A percentile compares a stretch with the other conserved stretches of the same genome.
Evolutionary conservation across 2,329 filamentous ascomycete genomes (phyloP).

Genomic region (Venturia oleaginea): DNA sequence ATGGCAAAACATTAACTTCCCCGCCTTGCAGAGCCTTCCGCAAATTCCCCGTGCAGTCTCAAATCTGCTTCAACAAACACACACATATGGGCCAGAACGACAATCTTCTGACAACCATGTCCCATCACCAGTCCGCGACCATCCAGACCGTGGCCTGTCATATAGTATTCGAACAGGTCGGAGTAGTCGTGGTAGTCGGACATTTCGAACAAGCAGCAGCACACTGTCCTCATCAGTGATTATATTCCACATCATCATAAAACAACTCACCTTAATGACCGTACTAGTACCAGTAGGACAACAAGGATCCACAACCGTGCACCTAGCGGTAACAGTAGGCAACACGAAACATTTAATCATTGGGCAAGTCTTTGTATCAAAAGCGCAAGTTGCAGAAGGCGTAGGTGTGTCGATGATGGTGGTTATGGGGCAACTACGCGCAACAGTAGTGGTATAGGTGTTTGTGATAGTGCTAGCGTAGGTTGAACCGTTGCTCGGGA

Average conservation of each 20-base stretch:
- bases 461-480: neutral
- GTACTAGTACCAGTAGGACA: neutral
- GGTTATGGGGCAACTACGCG: neutral
- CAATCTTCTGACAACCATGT: too few relatives aligned
- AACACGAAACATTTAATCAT: neutral
- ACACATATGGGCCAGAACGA: too few relatives aligned
- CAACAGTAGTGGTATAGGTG: neutral
- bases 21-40: neutral
- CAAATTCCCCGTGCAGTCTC: neutral
- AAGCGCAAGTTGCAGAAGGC: neutral
- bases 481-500: neutral
- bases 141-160: too few relatives aligned
- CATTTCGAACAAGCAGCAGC: constrained; percentile 3
- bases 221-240: neutral
- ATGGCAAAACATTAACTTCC: neutral
- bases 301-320: neutral
- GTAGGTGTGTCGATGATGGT: constrained; percentile 1
- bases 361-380: constrained; percentile 5
- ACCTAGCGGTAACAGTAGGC: neutral
- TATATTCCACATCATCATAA: neutral
- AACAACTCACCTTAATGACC: neutral
- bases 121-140: too few relatives aligned
- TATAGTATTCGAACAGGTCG: neutral
- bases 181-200: neutral
- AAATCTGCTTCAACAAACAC: too few relatives aligned